Percentiles rank a stretch among this genome's conserved stretches.
Conservation (phyloP, 2,329 filamentous ascomycete genomes). For the Penicillium brevicompactum region DNA sequence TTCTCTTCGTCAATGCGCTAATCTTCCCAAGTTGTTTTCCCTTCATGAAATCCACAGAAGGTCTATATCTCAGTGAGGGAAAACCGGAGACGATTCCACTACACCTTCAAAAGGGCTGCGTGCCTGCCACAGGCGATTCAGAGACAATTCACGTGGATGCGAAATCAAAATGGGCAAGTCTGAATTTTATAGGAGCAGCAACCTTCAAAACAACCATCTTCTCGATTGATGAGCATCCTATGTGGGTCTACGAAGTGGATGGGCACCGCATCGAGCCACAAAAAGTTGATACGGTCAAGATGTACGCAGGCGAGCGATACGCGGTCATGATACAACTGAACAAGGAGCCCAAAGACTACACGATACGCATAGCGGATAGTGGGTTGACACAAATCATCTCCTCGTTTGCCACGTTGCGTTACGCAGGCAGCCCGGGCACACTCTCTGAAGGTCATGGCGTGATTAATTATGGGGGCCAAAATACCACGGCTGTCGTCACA, state of each 20-base stretch:
- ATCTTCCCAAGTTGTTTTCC: conserved; percentile 14
- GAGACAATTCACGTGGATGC: neutral
- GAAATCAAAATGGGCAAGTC: neutral
- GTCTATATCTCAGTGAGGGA: neutral
- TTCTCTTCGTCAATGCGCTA: neutral
- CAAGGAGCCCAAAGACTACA: conserved; percentile 51
- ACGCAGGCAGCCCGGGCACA: neutral
- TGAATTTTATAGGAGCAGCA: neutral
- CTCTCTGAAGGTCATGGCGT: neutral
- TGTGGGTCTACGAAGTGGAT: conserved; percentile 45
- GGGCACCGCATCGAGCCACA: conserved; percentile 41
- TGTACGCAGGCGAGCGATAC: conserved; percentile 36
- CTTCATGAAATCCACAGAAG: conserved; percentile 7
- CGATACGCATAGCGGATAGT: conserved; percentile 54
- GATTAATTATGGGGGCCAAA: neutral
- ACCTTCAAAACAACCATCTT: conserved; percentile 45
- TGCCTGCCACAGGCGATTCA: neutral
- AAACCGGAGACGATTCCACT: neutral
- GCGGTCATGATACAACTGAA: conserved; percentile 46
- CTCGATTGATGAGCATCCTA: conserved; percentile 44
- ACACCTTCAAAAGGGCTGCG: neutral
- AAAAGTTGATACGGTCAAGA: conserved; percentile 31
- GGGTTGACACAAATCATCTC: conserved; percentile 52
- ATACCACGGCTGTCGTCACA: neutral
- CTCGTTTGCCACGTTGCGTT: neutral